Evolutionary conservation across 768 basidiomycete species (phyloP), one percentile per base, ranked within the genome.

Genomic region (Podaxis rugospora): DNA sequence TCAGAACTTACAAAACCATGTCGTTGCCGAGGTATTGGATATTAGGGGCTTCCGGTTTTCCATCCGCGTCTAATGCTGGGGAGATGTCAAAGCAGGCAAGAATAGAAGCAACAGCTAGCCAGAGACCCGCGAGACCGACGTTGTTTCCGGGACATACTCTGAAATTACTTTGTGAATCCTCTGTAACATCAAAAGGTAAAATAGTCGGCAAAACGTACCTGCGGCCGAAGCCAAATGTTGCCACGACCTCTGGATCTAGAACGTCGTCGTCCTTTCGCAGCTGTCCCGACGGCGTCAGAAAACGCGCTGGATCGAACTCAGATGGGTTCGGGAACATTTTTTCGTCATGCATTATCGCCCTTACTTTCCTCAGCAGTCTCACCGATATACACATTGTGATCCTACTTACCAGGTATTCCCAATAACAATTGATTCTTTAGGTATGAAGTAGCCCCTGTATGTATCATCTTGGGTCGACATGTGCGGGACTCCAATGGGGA

Each of bases 371-470:
- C 21, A 47, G 40, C 21, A 7, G 21, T 47, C 21, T 11, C 10
- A 10, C 21, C 18, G 21, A 47, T 5, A 47, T 10, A n/a, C 21
- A 25, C 23, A 6, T 21, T 3, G 18, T 1, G 16, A 1, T 25
- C 5, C 5, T 21, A 51, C 63, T 10, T 55, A 69, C 72, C 72
- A 72, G 23, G 64, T 64, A 55, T 73, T 72, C 5, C 63, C 67
- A 44, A 72, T 61, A 16, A 73, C 66, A 1, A 70, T 64, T 0
- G 73, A 68, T 10, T 68, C 78, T 63, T 78, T 75, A 0, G 78
- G 79, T 42, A 80, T 76, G 37, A 68, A 67, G 58, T 73, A 71
- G 1, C 76, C 78, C 7, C 75, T 71, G 50, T 76, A 80, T 7
- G 69, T 61, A 59, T 80, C 80, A 50, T 80, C 76, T 46, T 69